Percentiles rank a stretch among this genome's conserved stretches.
Conservation (phyloP, 202 grass and related monocot genomes). For the Schoenoplectus tabernaemontani region DNA sequence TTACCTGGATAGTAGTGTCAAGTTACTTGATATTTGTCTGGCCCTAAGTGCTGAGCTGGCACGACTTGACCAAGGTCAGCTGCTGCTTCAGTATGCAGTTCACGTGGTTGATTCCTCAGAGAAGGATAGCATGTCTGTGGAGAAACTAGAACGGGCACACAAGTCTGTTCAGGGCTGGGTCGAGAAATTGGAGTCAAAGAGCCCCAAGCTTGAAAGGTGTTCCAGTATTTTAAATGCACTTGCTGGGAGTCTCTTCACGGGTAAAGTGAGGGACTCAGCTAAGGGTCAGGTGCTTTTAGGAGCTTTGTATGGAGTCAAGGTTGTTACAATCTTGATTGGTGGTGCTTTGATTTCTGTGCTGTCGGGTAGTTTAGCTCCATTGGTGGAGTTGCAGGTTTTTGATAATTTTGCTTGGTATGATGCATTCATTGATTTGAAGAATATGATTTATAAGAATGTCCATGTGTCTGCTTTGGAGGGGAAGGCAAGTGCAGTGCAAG, state of each 20-base stretch:
- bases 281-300: slow-evolving; percentile 69
- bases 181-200: slow-evolving; percentile 16
- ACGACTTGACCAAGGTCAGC: slow-evolving; percentile 56
- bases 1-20: slow-evolving; percentile 75
- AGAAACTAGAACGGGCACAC: slow-evolving; percentile 47
- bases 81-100: slow-evolving; percentile 53
- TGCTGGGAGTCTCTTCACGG: slow-evolving; percentile 41
- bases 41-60: slow-evolving; percentile 61
- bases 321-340: slow-evolving; percentile 49
- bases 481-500: slow-evolving; percentile 39
- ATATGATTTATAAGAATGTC: slow-evolving; percentile 34
- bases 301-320: slow-evolving; percentile 67
- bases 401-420: slow-evolving; percentile 67
- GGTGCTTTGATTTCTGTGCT: slow-evolving; percentile 39
- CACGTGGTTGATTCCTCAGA: slow-evolving; percentile 35
- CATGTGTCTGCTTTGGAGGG: slow-evolving; percentile 15
- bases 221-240: slow-evolving; percentile 38
- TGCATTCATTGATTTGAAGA: slow-evolving; percentile 46
- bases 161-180: slow-evolving; percentile 52
- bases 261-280: slow-evolving; percentile 67
- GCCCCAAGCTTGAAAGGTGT: slow-evolving; percentile 43
- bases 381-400: slow-evolving; percentile 47
- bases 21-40: slow-evolving; percentile 73
- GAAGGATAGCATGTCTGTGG: slow-evolving; percentile 12
- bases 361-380: slow-evolving; percentile 33